A percentile compares a stretch with the other conserved stretches of the same genome.
Evolutionary conservation across 1,284 basidiomycete genomes (phyloP).

Genomic region (Puccinia polysora): DNA sequence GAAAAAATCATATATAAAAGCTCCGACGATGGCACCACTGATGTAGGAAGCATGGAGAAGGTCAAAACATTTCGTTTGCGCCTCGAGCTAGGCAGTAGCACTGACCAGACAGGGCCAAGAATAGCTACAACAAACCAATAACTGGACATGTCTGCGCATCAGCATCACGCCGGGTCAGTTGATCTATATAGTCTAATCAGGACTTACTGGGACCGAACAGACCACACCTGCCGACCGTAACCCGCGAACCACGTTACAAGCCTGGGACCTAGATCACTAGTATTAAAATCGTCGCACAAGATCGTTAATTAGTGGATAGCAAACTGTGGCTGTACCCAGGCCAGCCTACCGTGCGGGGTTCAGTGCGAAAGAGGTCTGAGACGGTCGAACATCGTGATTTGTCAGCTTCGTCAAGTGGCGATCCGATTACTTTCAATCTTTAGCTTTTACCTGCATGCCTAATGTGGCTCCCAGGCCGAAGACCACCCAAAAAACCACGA

Average conservation of each 20-base stretch:
- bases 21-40: conserved; percentile 38
- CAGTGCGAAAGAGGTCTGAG: conserved; percentile 33
- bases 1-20: conserved; percentile 41
- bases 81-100: background rate
- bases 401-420: background rate
- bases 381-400: background rate
- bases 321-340: background rate
- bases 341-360: conserved; percentile 31
- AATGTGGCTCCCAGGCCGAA: conserved; percentile 26
- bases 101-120: conserved; percentile 8
- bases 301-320: background rate
- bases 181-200: background rate
- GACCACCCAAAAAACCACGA: conserved; percentile 34
- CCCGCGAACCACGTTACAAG: conserved; percentile 31
- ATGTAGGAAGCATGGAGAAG: background rate
- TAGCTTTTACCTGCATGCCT: conserved; percentile 37
- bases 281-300: background rate
- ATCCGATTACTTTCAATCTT: background rate
- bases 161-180: background rate
- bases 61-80: background rate
- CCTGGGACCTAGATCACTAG: conserved; percentile 32
- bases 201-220: background rate
- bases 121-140: conserved; percentile 23
- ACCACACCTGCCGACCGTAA: conserved; percentile 23
- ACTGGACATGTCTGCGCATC: background rate